Conservation (phyloP, 495 filamentous ascomycete genomes). For the Neohortaea acidophila region DNA sequence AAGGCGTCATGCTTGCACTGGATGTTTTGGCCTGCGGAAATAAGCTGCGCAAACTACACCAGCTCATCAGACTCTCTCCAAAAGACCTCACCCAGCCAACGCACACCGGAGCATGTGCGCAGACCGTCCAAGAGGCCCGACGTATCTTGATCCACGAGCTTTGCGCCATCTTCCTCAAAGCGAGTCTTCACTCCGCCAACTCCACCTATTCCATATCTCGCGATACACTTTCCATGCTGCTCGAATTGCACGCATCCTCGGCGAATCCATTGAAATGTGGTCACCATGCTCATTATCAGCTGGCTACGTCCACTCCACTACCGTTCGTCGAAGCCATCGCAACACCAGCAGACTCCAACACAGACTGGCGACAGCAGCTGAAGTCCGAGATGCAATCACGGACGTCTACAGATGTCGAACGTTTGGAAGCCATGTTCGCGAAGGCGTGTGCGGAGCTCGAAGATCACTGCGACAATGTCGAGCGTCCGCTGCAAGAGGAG, state of each 20-base stretch:
- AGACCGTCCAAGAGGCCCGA: background rate
- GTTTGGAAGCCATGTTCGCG: conserved; percentile 2
- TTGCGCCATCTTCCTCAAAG: conserved; percentile 1
- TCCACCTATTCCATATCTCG: background rate
- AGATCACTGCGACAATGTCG: conserved; percentile 24
- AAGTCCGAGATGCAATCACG: background rate
- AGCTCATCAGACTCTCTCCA: background rate
- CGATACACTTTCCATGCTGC: background rate
- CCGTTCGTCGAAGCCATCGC: background rate
- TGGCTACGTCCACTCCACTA: background rate
- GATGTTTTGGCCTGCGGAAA: conserved; percentile 3
- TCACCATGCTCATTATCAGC: background rate
- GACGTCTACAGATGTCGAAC: conserved; percentile 1
- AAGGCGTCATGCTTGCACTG: conserved; percentile 3
- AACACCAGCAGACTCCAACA: background rate
- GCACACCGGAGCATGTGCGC: background rate
- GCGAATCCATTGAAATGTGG: background rate
- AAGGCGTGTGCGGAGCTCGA: conserved; percentile 9
- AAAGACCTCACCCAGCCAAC: background rate
- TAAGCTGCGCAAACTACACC: background rate
- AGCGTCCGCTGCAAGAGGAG: conserved; percentile 34
- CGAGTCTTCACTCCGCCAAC: background rate
- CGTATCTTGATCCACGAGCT: conserved; percentile 1
- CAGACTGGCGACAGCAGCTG: conserved; percentile 6
- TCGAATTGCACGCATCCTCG: conserved; percentile 5